These are phyloP conservation scores for Fusarium nygamai DNA, from an alignment of 2,329 filamentous ascomycete species.

Conservation along the genomic window DNA sequence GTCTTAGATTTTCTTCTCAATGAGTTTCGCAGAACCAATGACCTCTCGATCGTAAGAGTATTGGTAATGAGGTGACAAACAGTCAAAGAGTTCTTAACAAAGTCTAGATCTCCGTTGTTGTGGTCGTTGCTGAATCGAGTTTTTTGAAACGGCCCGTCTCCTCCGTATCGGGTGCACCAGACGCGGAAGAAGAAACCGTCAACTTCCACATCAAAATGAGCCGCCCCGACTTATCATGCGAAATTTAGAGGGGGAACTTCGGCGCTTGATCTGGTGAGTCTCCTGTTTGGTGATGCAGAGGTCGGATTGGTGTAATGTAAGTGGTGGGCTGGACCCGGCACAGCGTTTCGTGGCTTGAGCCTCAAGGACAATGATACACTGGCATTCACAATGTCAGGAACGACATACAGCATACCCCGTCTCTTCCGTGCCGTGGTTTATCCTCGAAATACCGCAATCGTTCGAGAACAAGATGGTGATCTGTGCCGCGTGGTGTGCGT, in stretches of 20 bases:
- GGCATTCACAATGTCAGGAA: conserved; percentile 3
- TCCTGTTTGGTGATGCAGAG: conserved; percentile 5
- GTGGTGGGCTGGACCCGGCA: conserved; percentile 15
- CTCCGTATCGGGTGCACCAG: conserved; percentile 11
- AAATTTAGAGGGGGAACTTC: conserved; percentile 6
- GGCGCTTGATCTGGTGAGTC: conserved; percentile 14
- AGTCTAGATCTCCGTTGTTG: conserved; percentile 15
- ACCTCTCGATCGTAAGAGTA: background rate
- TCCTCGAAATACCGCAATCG: conserved; percentile 16
- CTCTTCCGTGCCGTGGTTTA: background rate
- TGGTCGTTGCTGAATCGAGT: conserved; percentile 1
- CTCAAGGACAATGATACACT: background rate
- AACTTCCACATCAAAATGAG: conserved; percentile 7
- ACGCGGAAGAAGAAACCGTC: conserved; percentile 6
- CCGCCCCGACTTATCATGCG: conserved; percentile 11
- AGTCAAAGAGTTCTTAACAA: background rate
- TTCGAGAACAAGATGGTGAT: conserved; percentile 11
- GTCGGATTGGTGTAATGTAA: conserved; percentile 28
- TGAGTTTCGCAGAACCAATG: background rate
- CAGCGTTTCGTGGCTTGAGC: conserved; percentile 29
- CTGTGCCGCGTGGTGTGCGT: background rate
- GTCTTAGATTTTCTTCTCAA: background rate
- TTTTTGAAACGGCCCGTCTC: conserved; percentile 34
- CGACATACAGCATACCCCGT: background rate
- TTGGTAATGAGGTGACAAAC: conserved; percentile 4